Conservation (phyloP, 192 early-diverging fungal genomes). For the Coemansia sp. region DNA sequence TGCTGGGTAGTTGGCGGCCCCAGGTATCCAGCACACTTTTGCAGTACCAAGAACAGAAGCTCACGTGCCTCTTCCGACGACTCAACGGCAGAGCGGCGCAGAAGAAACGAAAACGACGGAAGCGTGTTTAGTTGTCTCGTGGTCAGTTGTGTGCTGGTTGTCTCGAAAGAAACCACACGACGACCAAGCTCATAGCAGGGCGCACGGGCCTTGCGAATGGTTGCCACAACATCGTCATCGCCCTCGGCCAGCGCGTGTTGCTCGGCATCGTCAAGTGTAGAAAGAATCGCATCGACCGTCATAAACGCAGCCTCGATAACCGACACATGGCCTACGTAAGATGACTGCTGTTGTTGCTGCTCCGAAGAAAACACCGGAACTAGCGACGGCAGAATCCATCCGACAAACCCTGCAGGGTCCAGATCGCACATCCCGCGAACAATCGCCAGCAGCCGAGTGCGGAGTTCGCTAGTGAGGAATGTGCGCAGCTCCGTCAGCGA, state of each 20-base stretch:
- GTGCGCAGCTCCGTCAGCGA: constrained; percentile 29
- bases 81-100: constrained; percentile 29
- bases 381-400: constrained; percentile 47
- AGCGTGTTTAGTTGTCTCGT: constrained; percentile 41
- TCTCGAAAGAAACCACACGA: constrained; percentile 12
- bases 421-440: constrained; percentile 39
- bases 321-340: constrained; percentile 6
- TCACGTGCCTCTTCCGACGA: constrained; percentile 16
- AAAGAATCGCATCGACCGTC: constrained; percentile 30
- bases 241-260: constrained; percentile 42
- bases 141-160: background rate
- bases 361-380: constrained; percentile 16
- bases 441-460: constrained; percentile 34
- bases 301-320: constrained; percentile 39
- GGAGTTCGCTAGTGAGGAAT: constrained; percentile 37
- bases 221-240: background rate
- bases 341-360: background rate
- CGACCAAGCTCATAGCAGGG: constrained; percentile 35
- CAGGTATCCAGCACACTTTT: constrained; percentile 25
- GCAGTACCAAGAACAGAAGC: constrained; percentile 35
- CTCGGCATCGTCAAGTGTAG: constrained; percentile 45
- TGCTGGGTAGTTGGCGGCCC: background rate
- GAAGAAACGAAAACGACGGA: constrained; percentile 43
- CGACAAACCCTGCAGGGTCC: constrained; percentile 45
- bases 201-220: constrained; percentile 16